Evolutionary conservation across 495 filamentous ascomycete species (phyloP).

Genomic region (Astrocystis sublimbata): DNA sequence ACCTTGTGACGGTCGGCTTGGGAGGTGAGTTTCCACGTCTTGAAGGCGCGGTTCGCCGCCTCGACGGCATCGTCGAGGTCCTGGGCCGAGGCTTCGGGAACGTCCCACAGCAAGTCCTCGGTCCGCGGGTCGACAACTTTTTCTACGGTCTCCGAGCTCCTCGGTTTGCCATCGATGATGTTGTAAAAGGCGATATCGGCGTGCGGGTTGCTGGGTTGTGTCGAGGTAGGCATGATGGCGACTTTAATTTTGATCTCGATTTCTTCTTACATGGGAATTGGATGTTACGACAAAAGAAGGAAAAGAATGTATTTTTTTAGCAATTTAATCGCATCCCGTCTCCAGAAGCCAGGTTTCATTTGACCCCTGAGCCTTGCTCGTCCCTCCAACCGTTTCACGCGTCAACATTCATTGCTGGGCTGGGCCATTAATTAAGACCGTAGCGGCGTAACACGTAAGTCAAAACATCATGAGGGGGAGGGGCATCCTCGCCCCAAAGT

Average conservation of each 20-base stretch:
- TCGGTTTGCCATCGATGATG: constrained; percentile 48
- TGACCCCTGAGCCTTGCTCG: too few relatives aligned
- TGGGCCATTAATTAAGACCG: background rate
- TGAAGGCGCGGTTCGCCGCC: constrained; percentile 48
- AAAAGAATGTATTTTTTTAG: too few relatives aligned
- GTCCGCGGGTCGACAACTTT: constrained; percentile 49
- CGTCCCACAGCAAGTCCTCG: constrained; percentile 48
- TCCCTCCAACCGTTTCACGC: too few relatives aligned
- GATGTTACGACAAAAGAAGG: too few relatives aligned
- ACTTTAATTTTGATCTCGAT: background rate
- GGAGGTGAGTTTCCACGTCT: constrained; percentile 43
- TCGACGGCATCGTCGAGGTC: constrained; percentile 55
- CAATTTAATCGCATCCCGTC: too few relatives aligned
- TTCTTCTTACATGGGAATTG: background rate
- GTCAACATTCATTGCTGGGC: too few relatives aligned
- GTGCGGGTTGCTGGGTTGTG: constrained; percentile 21
- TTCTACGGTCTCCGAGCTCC: constrained; percentile 35
- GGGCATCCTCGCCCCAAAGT: constrained; percentile 1
- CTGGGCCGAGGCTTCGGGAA: constrained; percentile 41
- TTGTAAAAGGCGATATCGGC: constrained; percentile 42
- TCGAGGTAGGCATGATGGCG: constrained; percentile 27
- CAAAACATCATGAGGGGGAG: background rate
- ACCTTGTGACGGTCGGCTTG: constrained; percentile 53
- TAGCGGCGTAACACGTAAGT: background rate
- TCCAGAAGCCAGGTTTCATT: background rate